Percentiles rank a stretch among this genome's conserved stretches.
These are phyloP conservation scores for Colletotrichum sublineola DNA, from an alignment of 2,329 filamentous ascomycete genomes.

Conservation along the genomic window DNA sequence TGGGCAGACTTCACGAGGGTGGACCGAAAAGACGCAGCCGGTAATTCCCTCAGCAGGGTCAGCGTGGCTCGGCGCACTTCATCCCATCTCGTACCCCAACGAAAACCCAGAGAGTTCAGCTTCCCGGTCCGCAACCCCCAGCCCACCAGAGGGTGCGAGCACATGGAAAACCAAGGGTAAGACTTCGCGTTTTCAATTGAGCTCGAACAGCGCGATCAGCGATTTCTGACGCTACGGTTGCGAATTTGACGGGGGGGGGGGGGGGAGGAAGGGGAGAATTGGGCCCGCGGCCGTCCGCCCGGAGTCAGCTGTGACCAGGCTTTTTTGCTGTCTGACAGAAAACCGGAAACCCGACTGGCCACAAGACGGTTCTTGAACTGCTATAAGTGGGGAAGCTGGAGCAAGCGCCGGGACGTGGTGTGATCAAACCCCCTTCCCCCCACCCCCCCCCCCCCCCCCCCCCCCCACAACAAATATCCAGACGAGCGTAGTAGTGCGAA, in stretches of 20 bases:
- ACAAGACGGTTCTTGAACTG: background rate
- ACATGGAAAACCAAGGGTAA: background rate
- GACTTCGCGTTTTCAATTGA: constrained; percentile 20
- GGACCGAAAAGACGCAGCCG: background rate
- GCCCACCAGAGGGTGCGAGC: background rate
- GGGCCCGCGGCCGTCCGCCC: too few species aligned
- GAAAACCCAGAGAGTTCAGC: constrained; percentile 22
- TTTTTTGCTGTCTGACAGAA: background rate
- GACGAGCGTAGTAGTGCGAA: background rate
- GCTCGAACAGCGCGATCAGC: constrained; percentile 1
- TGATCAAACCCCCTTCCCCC: background rate
- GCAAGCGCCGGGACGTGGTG: background rate
- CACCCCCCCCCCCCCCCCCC: too few species aligned
- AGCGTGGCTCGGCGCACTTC: constrained; percentile 5
- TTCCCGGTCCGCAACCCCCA: constrained; percentile 12
- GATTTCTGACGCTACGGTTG: background rate
- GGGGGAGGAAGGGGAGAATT: background rate
- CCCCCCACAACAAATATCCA: background rate
- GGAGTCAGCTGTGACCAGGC: background rate
- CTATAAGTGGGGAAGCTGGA: background rate
- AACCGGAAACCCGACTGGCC: background rate
- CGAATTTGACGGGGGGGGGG: background rate
- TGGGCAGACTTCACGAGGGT: background rate
- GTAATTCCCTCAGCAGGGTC: constrained; percentile 39
- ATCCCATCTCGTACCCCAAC: constrained; percentile 21